phyloP scores from a whole-genome alignment of 805 yeast species.

The Aciculoconidium aculeatum region DNA sequence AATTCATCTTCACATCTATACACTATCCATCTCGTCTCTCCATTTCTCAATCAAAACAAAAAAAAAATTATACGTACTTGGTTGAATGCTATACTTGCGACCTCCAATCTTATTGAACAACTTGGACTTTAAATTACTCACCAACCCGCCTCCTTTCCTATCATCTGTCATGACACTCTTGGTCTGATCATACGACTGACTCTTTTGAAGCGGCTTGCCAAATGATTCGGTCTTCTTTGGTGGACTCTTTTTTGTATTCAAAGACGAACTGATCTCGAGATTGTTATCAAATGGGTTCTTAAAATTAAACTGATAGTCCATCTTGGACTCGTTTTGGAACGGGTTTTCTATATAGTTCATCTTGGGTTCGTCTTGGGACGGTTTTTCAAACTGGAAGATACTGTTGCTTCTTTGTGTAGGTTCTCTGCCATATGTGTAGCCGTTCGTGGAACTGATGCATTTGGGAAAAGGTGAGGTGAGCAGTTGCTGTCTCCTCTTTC shows the following conservation, averaged over 20 bases:
- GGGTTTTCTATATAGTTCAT: slow-evolving; percentile 1
- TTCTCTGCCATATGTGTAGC: slow-evolving; percentile 4
- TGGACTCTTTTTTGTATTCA: slow-evolving; percentile 1
- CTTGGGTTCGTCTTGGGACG: slow-evolving; percentile 4
- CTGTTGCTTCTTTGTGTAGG: slow-evolving; percentile 3
- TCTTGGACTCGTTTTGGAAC: slow-evolving; percentile 2
- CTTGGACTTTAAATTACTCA: slow-evolving; percentile 9
- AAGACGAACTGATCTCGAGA: no score
- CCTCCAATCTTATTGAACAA: slow-evolving; percentile 7
- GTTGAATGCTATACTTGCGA: slow-evolving; percentile 12
- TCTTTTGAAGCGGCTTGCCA: slow-evolving; percentile 10
- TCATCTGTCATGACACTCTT: slow-evolving; percentile 27
- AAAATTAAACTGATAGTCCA: slow-evolving; percentile 7
- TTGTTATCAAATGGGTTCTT: slow-evolving; percentile 17
- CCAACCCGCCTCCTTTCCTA: slow-evolving; percentile 14
- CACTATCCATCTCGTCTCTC: no score
- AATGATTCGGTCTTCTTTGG: slow-evolving; percentile 1
- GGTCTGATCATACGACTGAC: slow-evolving; percentile 32
- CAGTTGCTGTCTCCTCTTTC: slow-evolving; percentile 11
- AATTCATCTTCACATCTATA: no score
- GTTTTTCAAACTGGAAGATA: slow-evolving; percentile 1
- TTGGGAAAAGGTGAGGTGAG: not conserved
- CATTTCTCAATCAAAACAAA: slow-evolving; percentile 4
- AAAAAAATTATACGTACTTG: slow-evolving; percentile 26
- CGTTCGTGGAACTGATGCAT: slow-evolving; percentile 1